Base-by-base conservation (phyloP, 176 grass and related monocot genomes). In the Oryza australiensis region DNA sequence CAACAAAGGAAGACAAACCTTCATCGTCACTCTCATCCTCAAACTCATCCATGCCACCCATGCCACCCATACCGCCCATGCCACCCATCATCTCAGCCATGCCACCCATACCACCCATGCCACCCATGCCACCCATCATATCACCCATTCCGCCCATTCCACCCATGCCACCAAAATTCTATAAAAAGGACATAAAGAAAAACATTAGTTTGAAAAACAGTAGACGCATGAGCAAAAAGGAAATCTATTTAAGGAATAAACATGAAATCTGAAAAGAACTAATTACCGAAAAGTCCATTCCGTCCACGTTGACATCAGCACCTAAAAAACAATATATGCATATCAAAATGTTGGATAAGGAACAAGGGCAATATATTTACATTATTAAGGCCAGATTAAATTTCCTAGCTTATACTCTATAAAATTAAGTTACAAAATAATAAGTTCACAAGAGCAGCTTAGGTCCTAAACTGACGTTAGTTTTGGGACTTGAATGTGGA, bases 281-380 rank as follows among this genome's bases (percentile, higher is more conserved):
- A 40, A 53, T 51, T 92, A 99, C 93, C 82, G 93, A 90, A 9
- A 99, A 91, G 86, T 99, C 96, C 96, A 99, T 99, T 28, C 93
- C 96, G 80, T 94, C 96, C 66, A 94, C 35, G 83, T 95, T 94
- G 49, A 99, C 78, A 57, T 95, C 87, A 75, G 73, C 77, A 69
- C 86, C 88, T 90, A 57, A 43, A 76, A 64, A 53, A 53, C 6
- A 42, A 71, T 42, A 81, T 55, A 60, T 32, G 6, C 69, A 80
- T 40, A 33, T 70, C 20, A 89, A 27, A 69, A 76, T 2, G 2
- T 62, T 46, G 20, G 4, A 13, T 9, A 64, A 30, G 16, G 12
- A 64, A 74, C 29, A 72, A 34, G 9, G 34, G 22, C 30, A 53
- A 62, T 10, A 11, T 45, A 76, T 9, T 76, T 38, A 26, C 26